Conservation (phyloP, 371 early-diverging fungal genomes). For the Apophysomyces sp. region DNA sequence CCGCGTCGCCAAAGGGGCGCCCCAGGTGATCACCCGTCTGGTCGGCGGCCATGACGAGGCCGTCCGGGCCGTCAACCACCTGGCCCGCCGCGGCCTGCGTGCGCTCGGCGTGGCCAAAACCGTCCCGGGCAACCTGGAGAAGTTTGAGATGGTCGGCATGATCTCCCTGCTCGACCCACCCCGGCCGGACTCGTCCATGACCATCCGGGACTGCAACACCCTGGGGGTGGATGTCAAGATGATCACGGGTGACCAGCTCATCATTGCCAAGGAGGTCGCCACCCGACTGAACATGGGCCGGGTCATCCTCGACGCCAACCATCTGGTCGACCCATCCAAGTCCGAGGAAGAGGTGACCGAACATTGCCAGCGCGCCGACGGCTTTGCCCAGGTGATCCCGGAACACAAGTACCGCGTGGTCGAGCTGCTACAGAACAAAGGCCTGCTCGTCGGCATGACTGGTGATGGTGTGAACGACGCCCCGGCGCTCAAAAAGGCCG, state of each 20-base stretch:
- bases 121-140: slow-evolving; percentile 49
- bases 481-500: slow-evolving; percentile 87
- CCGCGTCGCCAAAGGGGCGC: slow-evolving; percentile 93
- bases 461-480: slow-evolving; percentile 91
- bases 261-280: slow-evolving; percentile 90
- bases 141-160: slow-evolving; percentile 74
- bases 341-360: slow-evolving; percentile 71
- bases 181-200: slow-evolving; percentile 64
- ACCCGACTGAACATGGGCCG: slow-evolving; percentile 80
- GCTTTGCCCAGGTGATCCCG: slow-evolving; percentile 95
- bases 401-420: slow-evolving; percentile 90
- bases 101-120: slow-evolving; percentile 90
- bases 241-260: slow-evolving; percentile 91
- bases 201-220: slow-evolving; percentile 64
- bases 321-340: slow-evolving; percentile 69
- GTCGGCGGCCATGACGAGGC: slow-evolving; percentile 87
- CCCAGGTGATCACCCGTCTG: slow-evolving; percentile 85
- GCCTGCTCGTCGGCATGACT: slow-evolving; percentile 73
- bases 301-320: slow-evolving; percentile 75
- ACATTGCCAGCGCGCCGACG: slow-evolving; percentile 83
- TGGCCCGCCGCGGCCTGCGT: slow-evolving; percentile 87
- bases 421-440: slow-evolving; percentile 66
- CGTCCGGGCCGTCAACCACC: slow-evolving; percentile 73
- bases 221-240: slow-evolving; percentile 84
- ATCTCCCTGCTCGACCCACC: slow-evolving; percentile 89